Percentiles rank a stretch among this genome's conserved stretches.
Conservation (phyloP, 2,329 filamentous ascomycete genomes). For the Colletotrichum lentis region DNA sequence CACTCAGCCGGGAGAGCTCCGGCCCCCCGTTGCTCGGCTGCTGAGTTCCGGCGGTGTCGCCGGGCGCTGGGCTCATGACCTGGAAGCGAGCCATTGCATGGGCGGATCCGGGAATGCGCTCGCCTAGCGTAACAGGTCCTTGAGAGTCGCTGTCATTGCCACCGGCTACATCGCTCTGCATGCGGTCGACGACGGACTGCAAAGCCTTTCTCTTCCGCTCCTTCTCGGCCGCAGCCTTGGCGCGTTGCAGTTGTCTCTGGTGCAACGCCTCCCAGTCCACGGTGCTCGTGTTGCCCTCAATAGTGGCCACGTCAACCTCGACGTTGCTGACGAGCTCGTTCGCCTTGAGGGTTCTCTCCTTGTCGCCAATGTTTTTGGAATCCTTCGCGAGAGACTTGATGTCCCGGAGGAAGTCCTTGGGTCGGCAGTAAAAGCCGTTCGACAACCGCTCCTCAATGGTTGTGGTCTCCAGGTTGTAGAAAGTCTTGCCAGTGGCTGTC, state of each 20-base stretch:
- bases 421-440: conserved; percentile 94
- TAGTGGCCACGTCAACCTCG: conserved; percentile 85
- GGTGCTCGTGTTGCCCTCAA: conserved; percentile 73
- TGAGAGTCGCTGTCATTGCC: conserved; percentile 63
- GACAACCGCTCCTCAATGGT: conserved; percentile 96
- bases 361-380: conserved; percentile 81
- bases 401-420: conserved; percentile 88
- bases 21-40: conserved; percentile 65
- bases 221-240: conserved; percentile 66
- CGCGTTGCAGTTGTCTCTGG: conserved; percentile 73
- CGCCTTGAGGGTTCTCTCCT: conserved; percentile 82
- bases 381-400: conserved; percentile 87
- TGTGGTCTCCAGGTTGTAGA: conserved; percentile 91
- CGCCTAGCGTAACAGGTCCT: conserved; percentile 69
- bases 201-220: conserved; percentile 69
- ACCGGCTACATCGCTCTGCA: conserved; percentile 60
- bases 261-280: conserved; percentile 86
- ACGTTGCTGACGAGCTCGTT: conserved; percentile 94
- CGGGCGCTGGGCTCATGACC: conserved; percentile 66
- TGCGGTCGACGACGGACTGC: conserved; percentile 61
- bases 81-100: conserved; percentile 63
- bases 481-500: conserved; percentile 80
- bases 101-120: conserved; percentile 64
- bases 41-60: conserved; percentile 58
- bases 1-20: conserved; percentile 57